Conservation (phyloP, 1,284 basidiomycete genomes). For the Sanghuangporus baumii region DNA sequence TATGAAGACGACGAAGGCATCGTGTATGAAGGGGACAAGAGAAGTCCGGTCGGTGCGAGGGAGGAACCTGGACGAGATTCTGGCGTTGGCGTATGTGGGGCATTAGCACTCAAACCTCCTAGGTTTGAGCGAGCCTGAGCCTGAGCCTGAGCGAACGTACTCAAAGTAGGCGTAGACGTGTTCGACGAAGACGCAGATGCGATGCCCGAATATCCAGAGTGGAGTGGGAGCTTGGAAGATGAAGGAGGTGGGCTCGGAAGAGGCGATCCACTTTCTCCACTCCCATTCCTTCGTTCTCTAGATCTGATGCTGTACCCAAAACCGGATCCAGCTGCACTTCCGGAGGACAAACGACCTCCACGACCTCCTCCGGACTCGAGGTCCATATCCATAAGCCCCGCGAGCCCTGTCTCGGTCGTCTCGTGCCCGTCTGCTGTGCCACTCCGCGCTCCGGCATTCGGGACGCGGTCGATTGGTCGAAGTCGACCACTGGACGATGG, state of each 20-base stretch:
- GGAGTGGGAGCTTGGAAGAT: not conserved
- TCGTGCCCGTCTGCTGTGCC: conserved; percentile 63
- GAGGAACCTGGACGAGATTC: conserved; percentile 1
- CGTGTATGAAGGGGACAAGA: not conserved
- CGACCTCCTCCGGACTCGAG: conserved; percentile 27
- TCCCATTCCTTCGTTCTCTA: not conserved
- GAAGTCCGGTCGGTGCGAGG: not conserved
- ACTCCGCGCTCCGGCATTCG: conserved; percentile 57
- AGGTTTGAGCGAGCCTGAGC: not conserved
- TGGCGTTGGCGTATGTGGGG: not conserved
- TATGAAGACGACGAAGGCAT: not conserved
- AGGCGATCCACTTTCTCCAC: not conserved
- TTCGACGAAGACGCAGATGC: not conserved
- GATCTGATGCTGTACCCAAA: not conserved
- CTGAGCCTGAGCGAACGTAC: not conserved
- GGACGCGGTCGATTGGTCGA: conserved; percentile 63
- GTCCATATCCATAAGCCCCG: conserved; percentile 28
- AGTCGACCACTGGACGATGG: conserved; percentile 39
- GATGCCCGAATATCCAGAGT: not conserved
- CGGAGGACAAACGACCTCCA: conserved; percentile 30
- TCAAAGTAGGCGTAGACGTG: not conserved
- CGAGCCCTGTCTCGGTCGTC: conserved; percentile 49
- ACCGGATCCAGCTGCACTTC: not conserved
- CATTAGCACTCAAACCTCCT: not conserved
- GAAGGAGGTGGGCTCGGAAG: not conserved